Conservation (phyloP, 306 rosid species). For the Prinsepia uniflora region DNA sequence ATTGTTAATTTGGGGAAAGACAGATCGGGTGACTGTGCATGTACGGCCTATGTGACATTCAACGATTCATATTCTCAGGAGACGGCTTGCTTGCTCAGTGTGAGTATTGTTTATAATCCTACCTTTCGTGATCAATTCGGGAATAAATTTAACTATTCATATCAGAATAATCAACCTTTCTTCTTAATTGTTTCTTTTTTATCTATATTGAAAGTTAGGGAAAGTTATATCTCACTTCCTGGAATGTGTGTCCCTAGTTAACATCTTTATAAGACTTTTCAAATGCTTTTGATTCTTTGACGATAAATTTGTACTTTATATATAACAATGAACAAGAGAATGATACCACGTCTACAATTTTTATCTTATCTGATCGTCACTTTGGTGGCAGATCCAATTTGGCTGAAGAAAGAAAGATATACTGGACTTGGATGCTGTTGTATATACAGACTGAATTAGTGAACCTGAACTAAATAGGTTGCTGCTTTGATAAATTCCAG, state of each 20-base stretch:
- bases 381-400: neutral
- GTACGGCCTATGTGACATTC: conserved; percentile 82
- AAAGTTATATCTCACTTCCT: neutral
- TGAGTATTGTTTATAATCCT: conserved; percentile 33
- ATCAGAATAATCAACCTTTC: neutral
- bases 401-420: neutral
- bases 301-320: neutral
- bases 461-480: neutral
- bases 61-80: conserved; percentile 80
- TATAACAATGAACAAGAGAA: neutral
- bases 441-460: neutral
- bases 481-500: neutral
- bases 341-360: neutral
- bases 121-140: neutral
- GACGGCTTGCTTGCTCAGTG: conserved; percentile 94
- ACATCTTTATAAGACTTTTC: neutral
- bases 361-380: neutral
- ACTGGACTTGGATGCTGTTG: neutral
- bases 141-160: neutral
- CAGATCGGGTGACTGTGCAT: conserved; percentile 76
- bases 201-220: neutral
- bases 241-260: neutral
- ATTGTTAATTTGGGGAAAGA: neutral
- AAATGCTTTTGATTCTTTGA: neutral
- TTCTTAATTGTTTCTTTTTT: neutral